Base-by-base conservation (phyloP, 2,329 filamentous ascomycete species). In the Aspergillus bombycis region DNA sequence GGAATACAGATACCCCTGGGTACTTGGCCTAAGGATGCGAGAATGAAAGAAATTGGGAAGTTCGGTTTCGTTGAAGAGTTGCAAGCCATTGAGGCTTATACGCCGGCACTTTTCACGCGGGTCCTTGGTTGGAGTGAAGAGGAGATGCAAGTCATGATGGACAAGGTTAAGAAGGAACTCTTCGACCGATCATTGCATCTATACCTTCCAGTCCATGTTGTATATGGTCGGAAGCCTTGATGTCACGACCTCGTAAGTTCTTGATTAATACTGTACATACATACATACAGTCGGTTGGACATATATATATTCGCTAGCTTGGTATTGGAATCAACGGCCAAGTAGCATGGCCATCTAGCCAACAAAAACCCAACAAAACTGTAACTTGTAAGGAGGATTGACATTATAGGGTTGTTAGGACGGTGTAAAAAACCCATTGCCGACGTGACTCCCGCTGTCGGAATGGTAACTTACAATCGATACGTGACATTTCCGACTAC, bases 391-490 rank as follows among this genome's bases (percentile, higher is more conserved):
- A 41, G 19, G 19, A n/a, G 19, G 19, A 41, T 41, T 10, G 38
- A 41, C 38, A 41, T 19, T 41, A 41, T 36, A 34, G 32, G 6
- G 36, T 19, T 9, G 8, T 41, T 3, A 21, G 19, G 43, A 23
- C 12, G 14, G 1, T 16, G 45, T 48, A 28, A 48, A 28, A 26
- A 23, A 30, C 8, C 10, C 48, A 52, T 62, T 62, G 60, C 60
- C 60, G 60, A 62, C 26, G 55, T 43, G 28, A 36, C 11, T 54
- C 55, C 60, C 60, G 60, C 52, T 58, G 21, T 62, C 55, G 60
- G 60, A 62, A 62, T 58, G 14, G 60, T 62, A 62, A 62, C 52
- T 21, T 62, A 58, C 60, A 32, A 32, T 32, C 9, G 4, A 52
- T 30, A 28, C 46, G 16, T 50, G 19, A 46, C 52, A 56, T 43